Base-by-base conservation (phyloP, 768 basidiomycete species). In the Auricularia cornea region DNA sequence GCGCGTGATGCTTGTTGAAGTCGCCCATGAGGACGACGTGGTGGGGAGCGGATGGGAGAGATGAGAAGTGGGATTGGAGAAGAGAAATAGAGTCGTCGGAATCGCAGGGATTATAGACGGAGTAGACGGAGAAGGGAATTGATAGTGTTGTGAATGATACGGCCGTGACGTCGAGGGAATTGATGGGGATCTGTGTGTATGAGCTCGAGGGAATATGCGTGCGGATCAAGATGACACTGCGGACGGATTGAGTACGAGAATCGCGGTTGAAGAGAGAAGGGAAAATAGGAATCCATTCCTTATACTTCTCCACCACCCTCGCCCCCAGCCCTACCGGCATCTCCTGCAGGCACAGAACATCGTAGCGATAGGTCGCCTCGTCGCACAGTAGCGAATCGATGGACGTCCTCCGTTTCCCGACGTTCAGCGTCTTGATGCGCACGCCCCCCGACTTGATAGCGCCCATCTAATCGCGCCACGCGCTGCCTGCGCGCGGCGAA, bases 121-220 rank as follows among this genome's bases (percentile, higher is more conserved):
- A 48, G 23, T 12, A 48, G 18, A 48, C 20, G 44, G 10, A 18
- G 11, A 48, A 12, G 44, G 44, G 20, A 18, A 12, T 5, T 11
- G 44, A 48, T 23, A 18, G 44, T 4, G 44, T 8, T 18, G 44
- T 20, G 18, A 48, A 48, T 4, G 44, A 12, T 18, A 48, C 5
- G 44, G 11, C 44, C 11, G 44, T 48, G 18, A 48, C 11, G 18
- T 48, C 44, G 10, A 48, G 20, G 20, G 28, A 52, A 31, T 44
- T 59, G 60, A 16, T 14, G 52, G 32, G 59, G 54, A 54, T 59
- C 26, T 18, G 35, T 30, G 20, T 29, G 51, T 35, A 81, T 86
- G 64, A 48, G 44, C 48, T 91, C 97, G 44, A 12, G 10, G 44
- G 44, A 48, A 48, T 48, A 18, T 18, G 5, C 44, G 10, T 48